Evolutionary conservation across 2,329 filamentous ascomycete genomes (phyloP).

Genomic region (Exophiala mesophila): DNA sequence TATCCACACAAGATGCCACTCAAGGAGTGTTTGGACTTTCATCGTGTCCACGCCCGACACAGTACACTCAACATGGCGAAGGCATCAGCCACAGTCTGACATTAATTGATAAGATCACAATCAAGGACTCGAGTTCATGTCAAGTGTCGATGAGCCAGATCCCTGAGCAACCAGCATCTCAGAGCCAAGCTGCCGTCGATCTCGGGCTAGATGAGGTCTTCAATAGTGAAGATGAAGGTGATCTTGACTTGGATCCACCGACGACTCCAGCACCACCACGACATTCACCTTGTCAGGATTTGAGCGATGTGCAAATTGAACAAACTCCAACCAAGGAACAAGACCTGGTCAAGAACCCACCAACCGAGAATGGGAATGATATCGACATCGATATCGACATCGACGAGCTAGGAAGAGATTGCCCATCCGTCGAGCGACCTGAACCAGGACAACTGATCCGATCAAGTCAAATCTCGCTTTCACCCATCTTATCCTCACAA

Average conservation of each 20-base stretch:
- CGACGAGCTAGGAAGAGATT: background rate
- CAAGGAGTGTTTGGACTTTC: constrained; percentile 19
- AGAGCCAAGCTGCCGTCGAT: constrained; percentile 9
- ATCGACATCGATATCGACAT: background rate
- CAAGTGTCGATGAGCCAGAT: constrained; percentile 18
- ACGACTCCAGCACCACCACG: constrained; percentile 13
- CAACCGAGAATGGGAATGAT: background rate
- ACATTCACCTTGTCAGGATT: background rate
- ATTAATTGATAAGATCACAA: constrained; percentile 18
- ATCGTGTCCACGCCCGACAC: constrained; percentile 10
- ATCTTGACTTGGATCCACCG: constrained; percentile 18
- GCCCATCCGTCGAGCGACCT: too few relatives aligned
- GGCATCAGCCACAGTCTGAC: background rate
- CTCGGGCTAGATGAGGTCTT: constrained; percentile 9
- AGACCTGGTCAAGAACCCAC: background rate
- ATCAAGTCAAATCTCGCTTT: constrained; percentile 9
- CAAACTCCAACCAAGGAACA: background rate
- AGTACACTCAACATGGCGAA: background rate
- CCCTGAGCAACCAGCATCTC: constrained; percentile 12
- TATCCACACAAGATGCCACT: constrained; percentile 27
- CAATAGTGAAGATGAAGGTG: constrained; percentile 15
- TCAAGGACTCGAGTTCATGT: constrained; percentile 26
- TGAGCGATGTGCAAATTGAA: constrained; percentile 3
- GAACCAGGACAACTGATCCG: too few relatives aligned
- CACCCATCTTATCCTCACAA: constrained; percentile 14